These are phyloP conservation scores for Alternaria dauci DNA, from an alignment of 2,329 filamentous ascomycete genomes.

Conservation along the genomic window DNA sequence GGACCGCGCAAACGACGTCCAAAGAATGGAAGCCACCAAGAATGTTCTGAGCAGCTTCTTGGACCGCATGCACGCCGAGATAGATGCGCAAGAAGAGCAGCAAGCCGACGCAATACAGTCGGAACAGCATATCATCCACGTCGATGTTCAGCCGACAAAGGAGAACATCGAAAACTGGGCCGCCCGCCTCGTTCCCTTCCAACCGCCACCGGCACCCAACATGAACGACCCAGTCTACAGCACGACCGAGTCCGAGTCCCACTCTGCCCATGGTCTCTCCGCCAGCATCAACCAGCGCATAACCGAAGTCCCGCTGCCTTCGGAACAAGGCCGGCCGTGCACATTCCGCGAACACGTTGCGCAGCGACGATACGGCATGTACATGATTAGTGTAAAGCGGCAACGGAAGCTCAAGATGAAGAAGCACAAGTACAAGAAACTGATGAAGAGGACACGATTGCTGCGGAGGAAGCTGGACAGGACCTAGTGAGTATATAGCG, in stretches of 20 bases:
- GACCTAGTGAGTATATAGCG: constrained; percentile 39
- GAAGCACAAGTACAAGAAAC: constrained; percentile 99
- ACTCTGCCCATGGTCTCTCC: constrained; percentile 24
- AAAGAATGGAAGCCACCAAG: constrained; percentile 55
- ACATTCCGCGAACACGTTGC: constrained; percentile 42
- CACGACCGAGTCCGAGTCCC: constrained; percentile 27
- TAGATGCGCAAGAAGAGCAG: constrained; percentile 45
- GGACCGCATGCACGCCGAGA: constrained; percentile 48
- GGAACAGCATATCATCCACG: constrained; percentile 44
- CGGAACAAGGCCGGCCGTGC: constrained; percentile 11
- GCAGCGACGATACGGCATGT: constrained; percentile 63
- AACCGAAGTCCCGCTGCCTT: constrained; percentile 27
- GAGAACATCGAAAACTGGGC: constrained; percentile 53
- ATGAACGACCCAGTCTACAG: constrained; percentile 57
- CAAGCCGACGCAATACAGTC: constrained; percentile 50
- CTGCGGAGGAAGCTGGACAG: constrained; percentile 79
- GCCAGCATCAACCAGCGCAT: constrained; percentile 50
- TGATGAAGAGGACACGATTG: constrained; percentile 91
- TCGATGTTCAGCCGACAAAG: constrained; percentile 42
- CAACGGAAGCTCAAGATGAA: constrained; percentile 98
- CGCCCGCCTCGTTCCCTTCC: constrained; percentile 75
- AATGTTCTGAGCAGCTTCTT: constrained; percentile 56
- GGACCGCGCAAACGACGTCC: constrained; percentile 61
- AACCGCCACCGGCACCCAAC: constrained; percentile 80
- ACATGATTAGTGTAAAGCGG: constrained; percentile 88